A percentile compares a stretch with the other conserved stretches of the same genome.
Conservation (phyloP, 495 filamentous ascomycete species). For the Penicillium diatomitis region DNA sequence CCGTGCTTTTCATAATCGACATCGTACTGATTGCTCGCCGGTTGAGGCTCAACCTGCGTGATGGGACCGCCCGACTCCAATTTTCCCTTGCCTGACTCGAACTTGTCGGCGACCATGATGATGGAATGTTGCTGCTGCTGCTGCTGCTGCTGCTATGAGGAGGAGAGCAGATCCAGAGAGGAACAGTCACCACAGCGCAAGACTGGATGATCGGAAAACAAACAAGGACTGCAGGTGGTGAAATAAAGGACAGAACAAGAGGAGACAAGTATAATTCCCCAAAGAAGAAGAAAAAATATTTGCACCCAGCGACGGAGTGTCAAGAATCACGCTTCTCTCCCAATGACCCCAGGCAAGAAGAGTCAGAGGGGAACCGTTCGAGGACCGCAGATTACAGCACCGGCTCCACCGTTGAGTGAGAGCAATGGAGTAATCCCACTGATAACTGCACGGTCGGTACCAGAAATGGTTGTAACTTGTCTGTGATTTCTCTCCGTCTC, state of each 20-base stretch:
- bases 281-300: too few relatives aligned
- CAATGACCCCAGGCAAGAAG: not conserved
- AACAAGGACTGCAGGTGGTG: constrained; percentile 3
- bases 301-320: too few relatives aligned
- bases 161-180: not conserved
- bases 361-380: not conserved
- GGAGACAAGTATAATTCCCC: not conserved
- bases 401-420: not conserved
- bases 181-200: not conserved
- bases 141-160: not conserved
- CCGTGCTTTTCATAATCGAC: constrained; percentile 37
- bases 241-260: not conserved
- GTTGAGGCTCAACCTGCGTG: constrained; percentile 14
- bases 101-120: constrained; percentile 19
- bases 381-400: too few relatives aligned
- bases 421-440: not conserved
- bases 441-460: too few relatives aligned
- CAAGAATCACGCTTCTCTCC: too few relatives aligned
- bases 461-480: too few relatives aligned
- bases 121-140: too few relatives aligned
- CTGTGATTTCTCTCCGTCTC: too few relatives aligned
- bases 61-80: constrained; percentile 22
- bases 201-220: not conserved
- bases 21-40: constrained; percentile 13
- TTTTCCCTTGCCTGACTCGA: constrained; percentile 22